A percentile compares a stretch with the other conserved stretches of the same genome.
Evolutionary conservation across 2,329 filamentous ascomycete genomes (phyloP).

Genomic region (Sporothrix variecibatus): DNA sequence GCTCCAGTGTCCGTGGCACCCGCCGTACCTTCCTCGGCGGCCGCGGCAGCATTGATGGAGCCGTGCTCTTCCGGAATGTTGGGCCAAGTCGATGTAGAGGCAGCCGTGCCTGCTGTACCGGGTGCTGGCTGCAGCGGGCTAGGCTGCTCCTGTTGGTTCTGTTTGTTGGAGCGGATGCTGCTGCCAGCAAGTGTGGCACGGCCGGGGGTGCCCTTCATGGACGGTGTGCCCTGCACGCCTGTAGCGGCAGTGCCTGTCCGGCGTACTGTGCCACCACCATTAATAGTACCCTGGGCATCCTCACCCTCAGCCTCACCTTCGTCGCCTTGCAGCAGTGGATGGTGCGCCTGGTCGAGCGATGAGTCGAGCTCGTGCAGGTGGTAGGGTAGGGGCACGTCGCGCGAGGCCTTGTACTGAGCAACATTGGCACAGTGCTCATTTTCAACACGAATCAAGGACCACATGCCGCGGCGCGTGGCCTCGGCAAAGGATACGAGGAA

Average conservation of each 20-base stretch:
- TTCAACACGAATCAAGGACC: slow-evolving; percentile 91
- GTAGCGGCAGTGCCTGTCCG: slow-evolving; percentile 14
- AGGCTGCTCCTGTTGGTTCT: not conserved
- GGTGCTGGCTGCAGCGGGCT: not conserved
- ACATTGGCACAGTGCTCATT: slow-evolving; percentile 98
- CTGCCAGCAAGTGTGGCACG: not conserved
- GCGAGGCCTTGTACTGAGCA: slow-evolving; percentile 80
- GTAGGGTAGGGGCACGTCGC: slow-evolving; percentile 87
- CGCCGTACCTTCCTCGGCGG: slow-evolving; percentile 20
- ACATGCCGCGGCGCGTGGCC: slow-evolving; percentile 81
- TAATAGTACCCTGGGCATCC: not conserved
- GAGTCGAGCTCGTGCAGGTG: slow-evolving; percentile 47
- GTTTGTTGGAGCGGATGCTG: slow-evolving; percentile 10
- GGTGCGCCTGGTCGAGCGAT: slow-evolving; percentile 14
- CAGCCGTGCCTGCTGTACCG: slow-evolving; percentile 4
- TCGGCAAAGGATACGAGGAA: slow-evolving; percentile 80
- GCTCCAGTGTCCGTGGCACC: not conserved
- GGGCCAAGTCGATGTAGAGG: not conserved
- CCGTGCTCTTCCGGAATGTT: not conserved
- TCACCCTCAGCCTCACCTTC: not conserved
- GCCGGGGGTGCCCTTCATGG: not conserved
- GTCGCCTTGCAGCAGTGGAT: slow-evolving; percentile 24
- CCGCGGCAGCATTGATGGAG: not conserved
- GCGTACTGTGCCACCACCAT: not conserved
- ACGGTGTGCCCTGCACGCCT: slow-evolving; percentile 29